phyloP scores from a whole-genome alignment of 106 monocot species.

The Chionographis japonica region DNA sequence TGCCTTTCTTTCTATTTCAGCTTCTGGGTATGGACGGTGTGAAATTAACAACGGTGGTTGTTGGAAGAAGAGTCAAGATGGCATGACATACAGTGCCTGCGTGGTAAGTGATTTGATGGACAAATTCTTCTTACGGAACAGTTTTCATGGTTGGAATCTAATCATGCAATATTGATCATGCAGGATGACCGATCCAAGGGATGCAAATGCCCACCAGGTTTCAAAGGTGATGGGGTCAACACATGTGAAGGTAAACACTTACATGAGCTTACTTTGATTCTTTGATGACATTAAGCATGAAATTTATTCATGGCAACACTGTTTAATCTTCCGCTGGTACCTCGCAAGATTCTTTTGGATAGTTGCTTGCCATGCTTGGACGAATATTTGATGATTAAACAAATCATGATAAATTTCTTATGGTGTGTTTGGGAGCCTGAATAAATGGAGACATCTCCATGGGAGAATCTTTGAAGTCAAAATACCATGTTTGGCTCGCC shows the following conservation, averaged over 20 bases:
- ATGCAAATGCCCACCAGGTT: slow-evolving; percentile 88
- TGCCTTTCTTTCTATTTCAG: slow-evolving; percentile 25
- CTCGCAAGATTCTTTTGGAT: too few species aligned
- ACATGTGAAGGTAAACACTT: slow-evolving; percentile 64
- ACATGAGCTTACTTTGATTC: too few species aligned
- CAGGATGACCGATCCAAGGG: slow-evolving; percentile 60
- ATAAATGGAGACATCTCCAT: too few species aligned
- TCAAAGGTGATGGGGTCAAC: slow-evolving; percentile 82
- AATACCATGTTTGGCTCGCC: too few species aligned
- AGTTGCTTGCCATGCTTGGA: too few species aligned
- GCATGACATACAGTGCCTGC: slow-evolving; percentile 66
- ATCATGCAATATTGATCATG: neutral
- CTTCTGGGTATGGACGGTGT: slow-evolving; percentile 87
- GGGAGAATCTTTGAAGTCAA: too few species aligned
- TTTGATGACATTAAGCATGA: too few species aligned
- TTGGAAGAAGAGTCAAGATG: slow-evolving; percentile 65
- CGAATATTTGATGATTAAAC: too few species aligned
- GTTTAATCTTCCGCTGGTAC: too few species aligned
- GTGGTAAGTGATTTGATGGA: slow-evolving; percentile 39
- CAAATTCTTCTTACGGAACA: neutral
- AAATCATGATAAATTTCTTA: too few species aligned
- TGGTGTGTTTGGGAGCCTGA: too few species aligned
- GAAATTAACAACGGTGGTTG: slow-evolving; percentile 96
- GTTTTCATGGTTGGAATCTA: neutral
- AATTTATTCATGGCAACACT: too few species aligned